phyloP scores from a whole-genome alignment of 805 yeast genomes.

The Yamadazyma phyllophila region DNA sequence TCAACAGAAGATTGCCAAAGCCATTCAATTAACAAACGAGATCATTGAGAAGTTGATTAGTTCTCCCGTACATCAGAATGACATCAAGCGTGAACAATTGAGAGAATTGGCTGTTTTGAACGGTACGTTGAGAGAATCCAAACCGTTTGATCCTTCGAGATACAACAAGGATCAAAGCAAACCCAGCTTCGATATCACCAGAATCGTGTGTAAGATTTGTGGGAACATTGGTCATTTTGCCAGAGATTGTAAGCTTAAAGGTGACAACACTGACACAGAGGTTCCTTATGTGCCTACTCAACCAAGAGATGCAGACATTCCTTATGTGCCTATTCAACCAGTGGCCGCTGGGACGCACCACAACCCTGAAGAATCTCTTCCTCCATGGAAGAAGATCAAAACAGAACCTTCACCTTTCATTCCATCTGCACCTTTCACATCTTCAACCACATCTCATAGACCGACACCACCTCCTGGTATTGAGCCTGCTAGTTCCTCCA shows the following conservation, averaged over 20 bases:
- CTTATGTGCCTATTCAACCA: not conserved
- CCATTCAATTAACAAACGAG: slow-evolving; percentile 68
- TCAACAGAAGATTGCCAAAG: slow-evolving; percentile 72
- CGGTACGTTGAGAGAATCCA: slow-evolving; percentile 86
- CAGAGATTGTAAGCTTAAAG: slow-evolving; percentile 67
- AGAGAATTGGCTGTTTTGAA: slow-evolving; percentile 90
- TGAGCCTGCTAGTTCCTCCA: not conserved
- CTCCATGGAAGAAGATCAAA: slow-evolving; percentile 26
- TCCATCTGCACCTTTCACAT: slow-evolving; percentile 12
- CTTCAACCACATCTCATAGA: not conserved
- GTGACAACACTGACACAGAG: slow-evolving; percentile 22
- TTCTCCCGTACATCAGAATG: slow-evolving; percentile 92
- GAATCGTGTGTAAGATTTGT: slow-evolving; percentile 71
- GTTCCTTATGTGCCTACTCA: not conserved
- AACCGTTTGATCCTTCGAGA: slow-evolving; percentile 47
- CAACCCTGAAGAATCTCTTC: slow-evolving; percentile 3
- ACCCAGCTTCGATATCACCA: slow-evolving; percentile 45
- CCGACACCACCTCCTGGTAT: slow-evolving; percentile 23
- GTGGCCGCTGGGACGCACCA: not conserved
- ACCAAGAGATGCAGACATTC: not conserved
- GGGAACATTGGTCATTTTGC: slow-evolving; percentile 85
- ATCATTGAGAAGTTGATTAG: slow-evolving; percentile 80
- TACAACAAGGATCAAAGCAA: slow-evolving; percentile 18
- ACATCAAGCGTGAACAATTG: slow-evolving; percentile 83
- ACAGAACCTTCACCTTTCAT: slow-evolving; percentile 13